A percentile compares a stretch with the other conserved stretches of the same genome.
Conservation (phyloP, 2,329 filamentous ascomycete species). For the Akanthomyces uredinophilus region DNA sequence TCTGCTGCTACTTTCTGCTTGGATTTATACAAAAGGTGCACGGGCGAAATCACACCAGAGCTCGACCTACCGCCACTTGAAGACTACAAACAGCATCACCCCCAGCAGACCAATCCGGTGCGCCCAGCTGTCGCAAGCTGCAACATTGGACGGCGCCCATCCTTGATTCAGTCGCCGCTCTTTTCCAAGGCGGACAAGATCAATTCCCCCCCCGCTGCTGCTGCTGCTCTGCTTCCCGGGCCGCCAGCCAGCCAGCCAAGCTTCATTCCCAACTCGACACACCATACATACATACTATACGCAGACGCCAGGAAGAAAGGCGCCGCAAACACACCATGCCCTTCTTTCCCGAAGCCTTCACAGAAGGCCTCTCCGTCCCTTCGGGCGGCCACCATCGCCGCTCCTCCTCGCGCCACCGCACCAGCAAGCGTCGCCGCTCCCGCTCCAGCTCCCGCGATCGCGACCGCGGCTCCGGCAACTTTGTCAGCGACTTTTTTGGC, state of each 20-base stretch:
- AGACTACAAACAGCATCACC: neutral
- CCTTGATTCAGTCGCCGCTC: neutral
- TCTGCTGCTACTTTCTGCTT: neutral
- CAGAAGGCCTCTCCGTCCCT: conserved; percentile 28
- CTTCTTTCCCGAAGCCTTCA: conserved; percentile 31
- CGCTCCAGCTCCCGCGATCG: conserved; percentile 29
- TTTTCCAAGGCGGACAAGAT: neutral
- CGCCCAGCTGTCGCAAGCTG: neutral
- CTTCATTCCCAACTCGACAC: neutral
- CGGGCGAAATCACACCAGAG: neutral
- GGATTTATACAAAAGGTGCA: neutral
- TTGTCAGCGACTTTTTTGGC: conserved; percentile 34
- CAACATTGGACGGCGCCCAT: neutral
- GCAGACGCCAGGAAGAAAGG: neutral
- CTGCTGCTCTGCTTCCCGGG: too few relatives aligned
- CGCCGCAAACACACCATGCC: neutral
- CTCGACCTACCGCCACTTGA: neutral
- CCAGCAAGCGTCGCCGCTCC: conserved; percentile 36
- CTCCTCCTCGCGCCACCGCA: conserved; percentile 23
- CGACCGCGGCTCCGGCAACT: conserved; percentile 21
- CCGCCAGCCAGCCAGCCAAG: neutral
- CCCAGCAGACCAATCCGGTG: neutral
- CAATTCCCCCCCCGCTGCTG: neutral
- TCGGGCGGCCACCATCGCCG: conserved; percentile 25
- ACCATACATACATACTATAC: neutral